A percentile compares a stretch with the other conserved stretches of the same genome.
phyloP scores from a whole-genome alignment of 1,139 yeast genomes.

The Magnusiomyces paraingens region DNA sequence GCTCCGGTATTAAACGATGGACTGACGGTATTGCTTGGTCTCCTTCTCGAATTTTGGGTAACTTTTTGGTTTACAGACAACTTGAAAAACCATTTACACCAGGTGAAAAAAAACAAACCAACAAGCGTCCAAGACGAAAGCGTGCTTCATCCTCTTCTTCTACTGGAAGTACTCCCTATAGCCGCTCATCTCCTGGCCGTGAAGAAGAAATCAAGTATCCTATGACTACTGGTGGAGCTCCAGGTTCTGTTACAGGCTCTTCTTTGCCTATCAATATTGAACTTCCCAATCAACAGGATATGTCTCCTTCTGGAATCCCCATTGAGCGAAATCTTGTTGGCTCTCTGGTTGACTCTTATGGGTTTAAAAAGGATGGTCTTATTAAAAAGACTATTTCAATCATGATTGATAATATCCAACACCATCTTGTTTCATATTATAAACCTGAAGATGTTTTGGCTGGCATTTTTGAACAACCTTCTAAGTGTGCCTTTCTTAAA shows the following conservation, averaged over 20 bases:
- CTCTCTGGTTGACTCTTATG: slow-evolving; percentile 53
- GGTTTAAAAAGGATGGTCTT: slow-evolving; percentile 68
- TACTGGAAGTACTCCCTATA: slow-evolving; percentile 4
- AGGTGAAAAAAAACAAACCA: slow-evolving; percentile 36
- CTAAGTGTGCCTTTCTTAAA: slow-evolving; percentile 46
- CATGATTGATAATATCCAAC: slow-evolving; percentile 36
- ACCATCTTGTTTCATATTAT: slow-evolving; percentile 77
- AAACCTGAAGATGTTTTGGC: slow-evolving; percentile 62
- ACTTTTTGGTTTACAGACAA: slow-evolving; percentile 78
- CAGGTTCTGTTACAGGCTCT: slow-evolving; percentile 12
- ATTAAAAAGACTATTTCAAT: slow-evolving; percentile 78
- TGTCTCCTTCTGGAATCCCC: slow-evolving; percentile 6
- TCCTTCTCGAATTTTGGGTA: slow-evolving; percentile 78
- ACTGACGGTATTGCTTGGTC: slow-evolving; percentile 93
- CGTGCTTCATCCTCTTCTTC: slow-evolving; percentile 9
- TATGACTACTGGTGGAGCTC: slow-evolving; percentile 13
- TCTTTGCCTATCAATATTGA: slow-evolving; percentile 15
- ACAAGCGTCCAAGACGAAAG: slow-evolving; percentile 25
- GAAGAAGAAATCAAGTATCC: slow-evolving; percentile 12
- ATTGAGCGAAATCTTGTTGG: slow-evolving; percentile 43
- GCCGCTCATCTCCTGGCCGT: slow-evolving; percentile 1
- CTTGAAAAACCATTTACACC: slow-evolving; percentile 51
- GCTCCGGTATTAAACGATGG: slow-evolving; percentile 85
- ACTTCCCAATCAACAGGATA: slow-evolving; percentile 8
- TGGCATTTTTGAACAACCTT: slow-evolving; percentile 54